phyloP scores from a whole-genome alignment of 73 alveolate species.

The Tetrahymena borealis region DNA sequence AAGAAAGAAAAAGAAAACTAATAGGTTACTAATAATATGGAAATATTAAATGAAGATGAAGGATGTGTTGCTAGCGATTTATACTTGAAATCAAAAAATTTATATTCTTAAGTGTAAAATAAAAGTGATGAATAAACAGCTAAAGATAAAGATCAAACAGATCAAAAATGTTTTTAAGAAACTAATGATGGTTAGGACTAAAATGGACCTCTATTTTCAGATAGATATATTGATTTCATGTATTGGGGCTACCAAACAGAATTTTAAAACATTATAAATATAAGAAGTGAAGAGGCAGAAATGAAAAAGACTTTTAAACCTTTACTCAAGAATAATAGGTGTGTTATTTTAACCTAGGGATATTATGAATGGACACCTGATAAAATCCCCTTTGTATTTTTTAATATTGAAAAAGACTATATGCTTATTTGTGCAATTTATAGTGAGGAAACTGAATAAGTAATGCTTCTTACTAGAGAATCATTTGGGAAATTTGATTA shows the following conservation, averaged over 20 bases:
- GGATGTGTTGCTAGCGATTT: no score
- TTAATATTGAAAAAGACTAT: conserved; percentile 1
- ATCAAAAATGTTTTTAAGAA: neutral
- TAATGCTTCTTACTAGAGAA: conserved; percentile 36
- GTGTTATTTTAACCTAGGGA: conserved; percentile 35
- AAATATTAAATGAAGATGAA: no score
- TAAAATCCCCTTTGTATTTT: conserved; percentile 29
- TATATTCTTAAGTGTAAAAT: no score
- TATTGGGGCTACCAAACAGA: conserved; percentile 39
- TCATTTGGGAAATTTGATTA: conserved; percentile 38
- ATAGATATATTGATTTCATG: conserved; percentile 24
- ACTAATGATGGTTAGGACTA: neutral
- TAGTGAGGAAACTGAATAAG: conserved; percentile 21
- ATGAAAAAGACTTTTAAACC: conserved; percentile 40
- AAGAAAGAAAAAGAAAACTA: no score
- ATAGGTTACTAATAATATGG: no score
- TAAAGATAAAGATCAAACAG: neutral
- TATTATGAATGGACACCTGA: conserved; percentile 42
- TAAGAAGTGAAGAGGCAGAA: conserved; percentile 35
- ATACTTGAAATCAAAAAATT: no score
- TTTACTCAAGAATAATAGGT: conserved; percentile 16
- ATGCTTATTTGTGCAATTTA: conserved; percentile 26
- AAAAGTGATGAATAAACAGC: no score
- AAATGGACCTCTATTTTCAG: neutral
- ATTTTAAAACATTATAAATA: conserved; percentile 17